Conservation (phyloP, 768 basidiomycete genomes). For the Heimioporus sp. region DNA sequence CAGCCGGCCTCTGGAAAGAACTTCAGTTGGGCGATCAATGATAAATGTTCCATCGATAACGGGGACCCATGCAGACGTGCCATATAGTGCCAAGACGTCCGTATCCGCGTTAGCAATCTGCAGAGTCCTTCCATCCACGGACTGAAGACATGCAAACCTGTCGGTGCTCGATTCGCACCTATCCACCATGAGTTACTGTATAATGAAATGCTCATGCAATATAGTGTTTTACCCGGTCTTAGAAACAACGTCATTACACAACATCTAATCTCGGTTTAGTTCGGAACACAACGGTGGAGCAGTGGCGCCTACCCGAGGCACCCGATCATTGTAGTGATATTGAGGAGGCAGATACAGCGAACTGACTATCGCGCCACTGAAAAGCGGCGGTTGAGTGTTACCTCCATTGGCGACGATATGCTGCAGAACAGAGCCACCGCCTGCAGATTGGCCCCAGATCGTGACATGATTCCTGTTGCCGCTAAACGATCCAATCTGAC, state of each 20-base stretch:
- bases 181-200: background rate
- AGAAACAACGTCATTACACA: slow-evolving; percentile 13
- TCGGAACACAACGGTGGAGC: background rate
- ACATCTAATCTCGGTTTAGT: slow-evolving; percentile 7
- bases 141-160: slow-evolving; percentile 41
- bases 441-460: slow-evolving; percentile 37
- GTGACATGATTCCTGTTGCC: slow-evolving; percentile 33
- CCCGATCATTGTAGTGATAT: slow-evolving; percentile 31
- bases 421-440: slow-evolving; percentile 35
- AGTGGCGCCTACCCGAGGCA: slow-evolving; percentile 24
- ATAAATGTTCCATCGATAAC: slow-evolving; percentile 51
- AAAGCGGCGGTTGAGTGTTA: slow-evolving; percentile 31
- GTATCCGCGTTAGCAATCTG: slow-evolving; percentile 34
- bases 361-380: slow-evolving; percentile 32
- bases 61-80: slow-evolving; percentile 39
- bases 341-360: slow-evolving; percentile 33
- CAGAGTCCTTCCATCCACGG: slow-evolving; percentile 29
- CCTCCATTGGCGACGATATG: slow-evolving; percentile 34
- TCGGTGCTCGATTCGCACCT: slow-evolving; percentile 35
- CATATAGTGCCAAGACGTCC: slow-evolving; percentile 33
- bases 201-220: background rate
- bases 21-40: slow-evolving; percentile 38
- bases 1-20: slow-evolving; percentile 35
- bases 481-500: slow-evolving; percentile 32
- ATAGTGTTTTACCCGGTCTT: slow-evolving; percentile 10